Evolutionary conservation across 805 yeast species (phyloP).

Genomic region (Starmerella stellata): DNA sequence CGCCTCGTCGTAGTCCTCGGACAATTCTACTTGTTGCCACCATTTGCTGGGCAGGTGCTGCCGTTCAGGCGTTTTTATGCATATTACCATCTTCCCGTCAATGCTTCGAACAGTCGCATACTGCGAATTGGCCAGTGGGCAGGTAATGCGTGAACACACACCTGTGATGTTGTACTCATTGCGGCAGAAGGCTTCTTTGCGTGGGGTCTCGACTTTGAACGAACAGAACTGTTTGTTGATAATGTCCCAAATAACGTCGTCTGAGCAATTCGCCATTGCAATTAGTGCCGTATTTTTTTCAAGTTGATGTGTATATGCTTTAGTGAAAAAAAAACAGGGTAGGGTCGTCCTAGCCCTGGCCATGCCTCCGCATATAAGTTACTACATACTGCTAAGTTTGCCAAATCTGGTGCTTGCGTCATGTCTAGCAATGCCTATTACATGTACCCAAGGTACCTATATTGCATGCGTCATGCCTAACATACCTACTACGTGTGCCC

Average conservation of each 20-base stretch:
- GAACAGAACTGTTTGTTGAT: conserved; percentile 92
- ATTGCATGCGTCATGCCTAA: too few species aligned
- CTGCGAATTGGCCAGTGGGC: conserved; percentile 70
- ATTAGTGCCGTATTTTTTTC: neutral
- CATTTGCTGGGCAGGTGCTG: conserved; percentile 84
- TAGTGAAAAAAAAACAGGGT: neutral
- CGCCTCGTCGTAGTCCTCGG: conserved; percentile 78
- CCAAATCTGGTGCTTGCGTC: too few species aligned
- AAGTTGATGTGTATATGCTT: neutral
- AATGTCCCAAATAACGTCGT: conserved; percentile 92
- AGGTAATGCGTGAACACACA: conserved; percentile 76
- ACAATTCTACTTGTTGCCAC: conserved; percentile 88
- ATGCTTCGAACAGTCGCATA: conserved; percentile 25
- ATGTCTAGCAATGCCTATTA: too few species aligned
- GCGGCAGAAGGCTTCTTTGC: conserved; percentile 81
- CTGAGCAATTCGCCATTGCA: conserved; percentile 26
- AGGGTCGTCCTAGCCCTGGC: too few species aligned
- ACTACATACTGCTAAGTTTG: too few species aligned
- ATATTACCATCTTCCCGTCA: conserved; percentile 27
- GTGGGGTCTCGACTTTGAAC: conserved; percentile 73
- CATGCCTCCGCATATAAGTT: too few species aligned
- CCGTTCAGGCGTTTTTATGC: conserved; percentile 95
- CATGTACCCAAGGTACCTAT: too few species aligned
- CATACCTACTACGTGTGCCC: too few species aligned
- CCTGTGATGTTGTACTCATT: conserved; percentile 95